Percentiles rank a stretch among this genome's conserved stretches.
phyloP scores from a whole-genome alignment of 108 stramenopile species.

The Cylindrotheca closterium region DNA sequence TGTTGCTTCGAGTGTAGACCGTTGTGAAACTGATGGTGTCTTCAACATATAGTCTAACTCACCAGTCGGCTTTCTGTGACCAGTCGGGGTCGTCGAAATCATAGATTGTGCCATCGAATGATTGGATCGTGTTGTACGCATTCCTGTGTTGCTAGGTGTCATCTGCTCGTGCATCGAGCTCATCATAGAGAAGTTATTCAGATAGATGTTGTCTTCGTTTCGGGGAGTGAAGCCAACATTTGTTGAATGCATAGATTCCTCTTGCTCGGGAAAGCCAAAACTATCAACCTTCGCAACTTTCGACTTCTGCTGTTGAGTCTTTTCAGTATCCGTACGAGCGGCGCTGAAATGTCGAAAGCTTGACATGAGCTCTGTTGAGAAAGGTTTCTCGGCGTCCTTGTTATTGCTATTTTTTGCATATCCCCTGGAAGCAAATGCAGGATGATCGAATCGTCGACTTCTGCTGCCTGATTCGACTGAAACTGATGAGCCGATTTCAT shows the following conservation, averaged over 20 bases:
- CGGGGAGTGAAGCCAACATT: too few species aligned
- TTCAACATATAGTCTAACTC: constrained; percentile 10
- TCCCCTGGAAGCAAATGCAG: constrained; percentile 24
- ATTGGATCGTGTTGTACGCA: constrained; percentile 24
- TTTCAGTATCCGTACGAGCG: too few species aligned
- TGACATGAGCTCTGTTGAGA: constrained; percentile 21
- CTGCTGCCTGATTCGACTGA: constrained; percentile 15
- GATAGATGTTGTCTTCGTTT: too few species aligned
- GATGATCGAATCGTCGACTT: constrained; percentile 28
- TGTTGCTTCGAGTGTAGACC: too few species aligned
- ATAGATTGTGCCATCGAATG: constrained; percentile 33
- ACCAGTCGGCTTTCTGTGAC: not conserved
- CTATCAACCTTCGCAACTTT: too few species aligned
- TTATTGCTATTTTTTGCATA: not conserved
- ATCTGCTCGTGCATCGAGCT: constrained; percentile 11
- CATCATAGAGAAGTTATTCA: too few species aligned
- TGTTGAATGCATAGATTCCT: constrained; percentile 34
- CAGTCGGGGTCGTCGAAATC: constrained; percentile 26
- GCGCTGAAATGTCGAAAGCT: constrained; percentile 29
- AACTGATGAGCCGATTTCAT: constrained; percentile 2
- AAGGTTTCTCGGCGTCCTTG: constrained; percentile 10
- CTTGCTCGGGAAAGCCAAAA: constrained; percentile 9
- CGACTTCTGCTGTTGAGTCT: too few species aligned
- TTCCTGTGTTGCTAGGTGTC: too few species aligned
- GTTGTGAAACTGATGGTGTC: not conserved